Base-by-base conservation (phyloP, 2,329 filamentous ascomycete genomes). In the Pezicula neosporulosa region DNA sequence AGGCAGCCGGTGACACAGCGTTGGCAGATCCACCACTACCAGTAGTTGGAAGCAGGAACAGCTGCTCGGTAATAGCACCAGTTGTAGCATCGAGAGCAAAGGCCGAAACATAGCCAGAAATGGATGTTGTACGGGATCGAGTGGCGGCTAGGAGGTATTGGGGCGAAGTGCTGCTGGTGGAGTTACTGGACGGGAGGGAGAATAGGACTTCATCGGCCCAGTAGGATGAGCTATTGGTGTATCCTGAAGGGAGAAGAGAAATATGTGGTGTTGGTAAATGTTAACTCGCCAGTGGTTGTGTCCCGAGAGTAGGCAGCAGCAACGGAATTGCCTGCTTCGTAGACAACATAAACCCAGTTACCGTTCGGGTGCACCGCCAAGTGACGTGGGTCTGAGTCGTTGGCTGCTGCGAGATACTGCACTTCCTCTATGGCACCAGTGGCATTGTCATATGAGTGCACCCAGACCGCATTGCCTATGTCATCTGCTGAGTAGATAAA, bases 21-120 rank as follows among this genome's bases (percentile, higher is more conserved):
- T 72, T 71, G 10, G 68, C 66, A 10, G 59, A 63, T 10, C 69
- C 66, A 19, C 68, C 70, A 48, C 66, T 69, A 4, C 60, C 62
- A 3, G 58, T 63, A 13, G 65, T 70, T 36, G 61, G 53, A 1
- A 54, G 39, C 5, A 71, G 51, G 55, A 67, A 70, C 6, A 63
- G 51, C 55, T 69, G 67, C 24, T 54, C 18, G 2, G 49, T 15
- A 16, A 72, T 66, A 13, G 56, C 54, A 6, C 68, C 68, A 15
- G 48, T 54, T 2, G 52, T 27, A 7, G 52, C 37, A 4, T 60
- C 56, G 2, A 72, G 56, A 1, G 55, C 42, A 49, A 71, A 69
- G 1, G 58, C 64, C 2, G 66, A 66, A 43, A 72, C 63, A 52
- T 68, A 71, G 8, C 70, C 70, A 1, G 56, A 52, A 30, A 56